Conservation (phyloP, 176 grass and related monocot genomes). For the Tillandsia fasciculata region DNA sequence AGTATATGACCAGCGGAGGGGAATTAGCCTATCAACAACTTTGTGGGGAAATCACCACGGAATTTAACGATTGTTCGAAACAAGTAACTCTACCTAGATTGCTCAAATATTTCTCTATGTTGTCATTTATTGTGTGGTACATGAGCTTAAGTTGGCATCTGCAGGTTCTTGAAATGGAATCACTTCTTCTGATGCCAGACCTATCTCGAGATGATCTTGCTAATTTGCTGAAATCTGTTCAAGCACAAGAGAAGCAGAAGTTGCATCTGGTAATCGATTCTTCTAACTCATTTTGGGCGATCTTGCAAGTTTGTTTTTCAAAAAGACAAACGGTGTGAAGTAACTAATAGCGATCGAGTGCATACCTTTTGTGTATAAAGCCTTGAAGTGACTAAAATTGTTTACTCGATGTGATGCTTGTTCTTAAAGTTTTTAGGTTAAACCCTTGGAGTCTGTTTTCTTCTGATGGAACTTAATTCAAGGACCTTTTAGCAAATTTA, state of each 20-base stretch:
- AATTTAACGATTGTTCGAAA: slow-evolving; percentile 97
- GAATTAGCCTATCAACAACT: slow-evolving; percentile 72
- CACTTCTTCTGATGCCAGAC: slow-evolving; percentile 52
- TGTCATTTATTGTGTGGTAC: not conserved
- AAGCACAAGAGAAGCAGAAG: slow-evolving; percentile 78
- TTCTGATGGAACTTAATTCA: too few relatives aligned
- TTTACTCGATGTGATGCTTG: too few relatives aligned
- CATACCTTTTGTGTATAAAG: too few relatives aligned
- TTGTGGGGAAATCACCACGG: slow-evolving; percentile 54
- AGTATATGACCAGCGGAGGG: slow-evolving; percentile 76
- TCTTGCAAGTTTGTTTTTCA: not conserved
- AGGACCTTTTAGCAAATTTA: too few relatives aligned
- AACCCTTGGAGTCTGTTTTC: too few relatives aligned
- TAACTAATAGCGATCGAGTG: not conserved
- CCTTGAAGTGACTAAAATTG: too few relatives aligned
- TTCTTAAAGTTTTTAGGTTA: too few relatives aligned
- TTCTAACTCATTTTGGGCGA: not conserved
- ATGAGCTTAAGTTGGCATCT: not conserved
- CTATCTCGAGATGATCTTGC: slow-evolving; percentile 67
- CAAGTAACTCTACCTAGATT: slow-evolving; percentile 32
- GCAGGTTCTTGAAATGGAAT: slow-evolving; percentile 82
- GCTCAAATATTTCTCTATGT: not conserved
- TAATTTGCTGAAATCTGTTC: slow-evolving; percentile 66
- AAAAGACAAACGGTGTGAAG: not conserved
- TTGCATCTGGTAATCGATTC: slow-evolving; percentile 64